Evolutionary conservation across 306 rosid species (phyloP), one percentile per base, ranked within the genome.

Genomic region (Vicia villosa): DNA sequence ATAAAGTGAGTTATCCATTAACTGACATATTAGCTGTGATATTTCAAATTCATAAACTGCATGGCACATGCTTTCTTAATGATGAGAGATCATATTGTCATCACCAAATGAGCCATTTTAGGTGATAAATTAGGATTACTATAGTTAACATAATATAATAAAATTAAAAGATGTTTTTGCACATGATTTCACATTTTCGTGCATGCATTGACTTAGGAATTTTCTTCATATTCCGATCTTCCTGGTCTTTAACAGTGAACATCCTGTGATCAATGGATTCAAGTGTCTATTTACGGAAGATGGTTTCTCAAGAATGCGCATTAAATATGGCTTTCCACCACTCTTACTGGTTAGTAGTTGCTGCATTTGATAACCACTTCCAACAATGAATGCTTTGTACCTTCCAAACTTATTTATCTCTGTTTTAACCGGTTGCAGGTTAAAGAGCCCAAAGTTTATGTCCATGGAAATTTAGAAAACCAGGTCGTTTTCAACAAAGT

Each of bases 401-500:
- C 42, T 15, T 66, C 32, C 34, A 30, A 62, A 46, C 12, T 57
- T 67, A 17, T 36, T 46, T 36, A 65, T 67, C 63, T 37, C 26
- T 13, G 2, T 60, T 70, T 74, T 46, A 13, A 60, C 50, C 16
- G 47, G 40, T 34, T 70, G 36, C 90, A 93, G 96, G 84, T 90
- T 63, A 83, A 73, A 68, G 91, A 81, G 66, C 91, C 90, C 64
- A 90, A 85, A 84, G 91, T 90, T 7, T 86, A 73, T 65, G 82
- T 86, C 46, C 97, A 88, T 66, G 96, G 97, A 74, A 85, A 72
- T 76, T 56, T 67, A 13, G 46, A 54, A 65, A 80, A 82, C 69
- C 63, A 67, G 51, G 82, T 74, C 45, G 69, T 86, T 38, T 4
- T 86, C 74, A 22, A 58, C 66, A 61, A 70, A 82, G 60, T 36